These are phyloP conservation scores for Backusella westeae DNA, from an alignment of 192 early-diverging fungal genomes.

Conservation along the genomic window DNA sequence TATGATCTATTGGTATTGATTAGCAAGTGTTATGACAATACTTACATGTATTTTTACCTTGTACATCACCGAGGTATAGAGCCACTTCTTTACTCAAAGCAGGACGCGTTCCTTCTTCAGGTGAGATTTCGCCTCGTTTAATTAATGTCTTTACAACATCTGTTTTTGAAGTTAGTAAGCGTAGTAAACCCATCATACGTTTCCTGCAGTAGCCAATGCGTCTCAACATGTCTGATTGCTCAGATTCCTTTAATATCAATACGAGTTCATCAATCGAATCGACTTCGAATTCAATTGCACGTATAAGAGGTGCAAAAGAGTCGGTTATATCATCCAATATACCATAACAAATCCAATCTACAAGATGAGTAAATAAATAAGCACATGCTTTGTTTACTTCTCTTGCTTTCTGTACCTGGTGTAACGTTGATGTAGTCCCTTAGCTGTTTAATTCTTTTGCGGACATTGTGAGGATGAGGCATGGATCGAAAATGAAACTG, in stretches of 20 bases:
- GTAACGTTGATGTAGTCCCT: slow-evolving; percentile 83
- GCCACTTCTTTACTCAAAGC: slow-evolving; percentile 56
- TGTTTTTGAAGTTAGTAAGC: slow-evolving; percentile 68
- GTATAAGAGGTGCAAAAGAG: slow-evolving; percentile 83
- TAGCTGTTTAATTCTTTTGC: slow-evolving; percentile 81
- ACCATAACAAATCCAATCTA: slow-evolving; percentile 97
- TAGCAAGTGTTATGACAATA: no score
- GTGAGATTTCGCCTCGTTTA: slow-evolving; percentile 54
- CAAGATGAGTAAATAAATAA: not conserved
- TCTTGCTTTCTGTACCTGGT: slow-evolving; percentile 46
- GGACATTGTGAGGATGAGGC: slow-evolving; percentile 82
- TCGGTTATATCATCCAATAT: slow-evolving; percentile 97
- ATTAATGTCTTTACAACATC: slow-evolving; percentile 77
- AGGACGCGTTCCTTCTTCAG: slow-evolving; percentile 20
- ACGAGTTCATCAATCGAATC: slow-evolving; percentile 96
- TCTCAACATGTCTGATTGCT: slow-evolving; percentile 80
- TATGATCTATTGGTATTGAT: slow-evolving; percentile 50
- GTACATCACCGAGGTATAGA: slow-evolving; percentile 79
- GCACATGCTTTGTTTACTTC: not conserved
- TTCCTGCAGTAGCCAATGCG: slow-evolving; percentile 76
- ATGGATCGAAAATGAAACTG: slow-evolving; percentile 84
- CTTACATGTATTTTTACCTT: slow-evolving; percentile 27
- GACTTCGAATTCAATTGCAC: slow-evolving; percentile 91
- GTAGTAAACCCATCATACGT: slow-evolving; percentile 65
- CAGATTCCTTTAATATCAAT: slow-evolving; percentile 86